Percentiles rank a stretch among this genome's conserved stretches.
These are phyloP conservation scores for Talaromyces marneffei DNA, from an alignment of 2,329 filamentous ascomycete species.

Conservation along the genomic window DNA sequence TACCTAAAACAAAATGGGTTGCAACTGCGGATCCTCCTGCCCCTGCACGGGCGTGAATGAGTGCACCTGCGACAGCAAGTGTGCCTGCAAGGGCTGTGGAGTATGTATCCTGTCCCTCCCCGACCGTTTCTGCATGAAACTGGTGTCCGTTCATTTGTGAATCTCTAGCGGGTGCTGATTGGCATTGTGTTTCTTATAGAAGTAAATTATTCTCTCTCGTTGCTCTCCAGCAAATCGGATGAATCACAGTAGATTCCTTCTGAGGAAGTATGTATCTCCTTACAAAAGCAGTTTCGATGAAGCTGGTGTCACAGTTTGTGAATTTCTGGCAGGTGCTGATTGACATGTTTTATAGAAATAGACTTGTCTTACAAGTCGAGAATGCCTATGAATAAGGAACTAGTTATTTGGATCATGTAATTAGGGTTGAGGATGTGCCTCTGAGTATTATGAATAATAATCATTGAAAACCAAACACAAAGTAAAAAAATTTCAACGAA, in stretches of 20 bases:
- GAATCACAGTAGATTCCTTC: too few relatives aligned
- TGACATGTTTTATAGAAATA: conserved; percentile 8
- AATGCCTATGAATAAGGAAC: not conserved
- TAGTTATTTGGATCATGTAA: not conserved
- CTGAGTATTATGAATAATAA: not conserved
- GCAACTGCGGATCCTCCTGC: conserved; percentile 30
- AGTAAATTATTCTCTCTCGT: not conserved
- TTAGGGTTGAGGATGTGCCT: not conserved
- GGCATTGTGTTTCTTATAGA: not conserved
- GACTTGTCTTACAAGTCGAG: not conserved
- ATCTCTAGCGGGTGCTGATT: not conserved
- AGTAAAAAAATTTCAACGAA: too few relatives aligned
- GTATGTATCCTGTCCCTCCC: conserved; percentile 22
- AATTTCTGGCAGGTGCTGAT: conserved; percentile 1
- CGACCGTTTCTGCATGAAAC: not conserved
- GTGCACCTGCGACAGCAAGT: conserved; percentile 31
- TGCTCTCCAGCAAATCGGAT: too few relatives aligned
- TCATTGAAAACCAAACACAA: not conserved
- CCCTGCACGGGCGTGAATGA: conserved; percentile 27
- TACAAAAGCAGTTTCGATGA: not conserved
- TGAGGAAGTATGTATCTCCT: conserved; percentile 27
- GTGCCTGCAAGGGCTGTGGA: conserved; percentile 35
- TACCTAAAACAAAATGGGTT: conserved; percentile 28
- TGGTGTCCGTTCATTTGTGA: conserved; percentile 4
- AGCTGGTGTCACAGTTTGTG: conserved; percentile 6